These are phyloP conservation scores for Venturiaceae sp. DNA, from an alignment of 2,329 filamentous ascomycete genomes.

Conservation along the genomic window DNA sequence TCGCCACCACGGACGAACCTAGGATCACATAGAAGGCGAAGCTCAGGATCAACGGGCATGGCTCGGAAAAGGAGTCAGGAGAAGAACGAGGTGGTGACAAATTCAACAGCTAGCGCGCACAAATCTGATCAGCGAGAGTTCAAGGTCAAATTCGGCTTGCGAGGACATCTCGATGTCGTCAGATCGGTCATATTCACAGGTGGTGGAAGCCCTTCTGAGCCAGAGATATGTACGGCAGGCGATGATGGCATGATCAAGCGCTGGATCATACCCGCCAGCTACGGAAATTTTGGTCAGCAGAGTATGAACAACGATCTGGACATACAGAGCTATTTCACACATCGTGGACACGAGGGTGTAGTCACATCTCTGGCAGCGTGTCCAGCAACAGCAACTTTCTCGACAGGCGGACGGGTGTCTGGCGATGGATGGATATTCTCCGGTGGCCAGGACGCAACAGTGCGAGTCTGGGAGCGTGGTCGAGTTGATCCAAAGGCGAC, in stretches of 20 bases:
- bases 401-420: slow-evolving; percentile 74
- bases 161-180: slow-evolving; percentile 89
- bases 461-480: slow-evolving; percentile 92
- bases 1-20: slow-evolving; percentile 61
- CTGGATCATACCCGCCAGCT: slow-evolving; percentile 83
- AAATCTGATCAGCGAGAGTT: slow-evolving; percentile 69
- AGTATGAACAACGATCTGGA: slow-evolving; percentile 69
- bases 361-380: slow-evolving; percentile 82
- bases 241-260: slow-evolving; percentile 95
- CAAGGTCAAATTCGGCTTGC: slow-evolving; percentile 83
- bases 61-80: slow-evolving; percentile 53
- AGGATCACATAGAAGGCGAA: slow-evolving; percentile 67
- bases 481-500: slow-evolving; percentile 92
- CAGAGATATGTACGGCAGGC: slow-evolving; percentile 91
- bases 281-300: slow-evolving; percentile 48
- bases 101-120: slow-evolving; percentile 22
- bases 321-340: slow-evolving; percentile 87
- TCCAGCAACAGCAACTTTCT: slow-evolving; percentile 79
- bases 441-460: slow-evolving; percentile 84
- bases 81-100: slow-evolving; percentile 48
- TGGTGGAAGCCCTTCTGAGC: slow-evolving; percentile 87
- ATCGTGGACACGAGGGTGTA: slow-evolving; percentile 84
- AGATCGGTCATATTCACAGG: slow-evolving; percentile 94
- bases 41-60: slow-evolving; percentile 50
- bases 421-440: slow-evolving; percentile 99